phyloP scores from a whole-genome alignment of 352 stramenopile genomes.

The Globisporangium camurandrum region DNA sequence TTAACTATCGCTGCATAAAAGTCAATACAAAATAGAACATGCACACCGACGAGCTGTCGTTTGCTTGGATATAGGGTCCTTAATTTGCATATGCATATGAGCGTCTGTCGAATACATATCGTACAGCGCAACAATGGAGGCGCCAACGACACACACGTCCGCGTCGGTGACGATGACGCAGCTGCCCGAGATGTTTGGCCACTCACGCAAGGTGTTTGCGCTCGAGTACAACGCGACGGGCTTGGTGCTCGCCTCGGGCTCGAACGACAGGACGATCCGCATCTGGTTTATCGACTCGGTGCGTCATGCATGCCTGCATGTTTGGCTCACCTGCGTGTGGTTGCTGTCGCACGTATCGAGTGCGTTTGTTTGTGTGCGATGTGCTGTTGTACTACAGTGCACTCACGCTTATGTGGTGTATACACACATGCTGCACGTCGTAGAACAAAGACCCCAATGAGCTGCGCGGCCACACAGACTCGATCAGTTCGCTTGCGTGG shows the following conservation, averaged over 20 bases:
- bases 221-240: slow-evolving; percentile 73
- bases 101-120: no score
- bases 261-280: slow-evolving; percentile 71
- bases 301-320: slow-evolving; percentile 9
- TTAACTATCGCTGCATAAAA: no score
- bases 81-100: no score
- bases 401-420: no score
- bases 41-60: no score
- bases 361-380: neutral
- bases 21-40: no score
- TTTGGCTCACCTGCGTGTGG: neutral
- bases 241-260: slow-evolving; percentile 68
- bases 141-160: neutral
- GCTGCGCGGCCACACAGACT: slow-evolving; percentile 64
- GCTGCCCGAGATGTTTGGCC: slow-evolving; percentile 70
- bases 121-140: no score
- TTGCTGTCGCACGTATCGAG: neutral
- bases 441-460: slow-evolving; percentile 54
- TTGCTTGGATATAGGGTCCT: no score
- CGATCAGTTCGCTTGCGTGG: slow-evolving; percentile 66
- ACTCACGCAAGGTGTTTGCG: slow-evolving; percentile 75
- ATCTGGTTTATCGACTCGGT: slow-evolving; percentile 62
- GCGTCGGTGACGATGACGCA: slow-evolving; percentile 25
- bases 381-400: no score
- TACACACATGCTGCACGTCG: no score